Evolutionary conservation across 2,329 filamentous ascomycete genomes (phyloP).

Genomic region (Calonectria multiphialidica): DNA sequence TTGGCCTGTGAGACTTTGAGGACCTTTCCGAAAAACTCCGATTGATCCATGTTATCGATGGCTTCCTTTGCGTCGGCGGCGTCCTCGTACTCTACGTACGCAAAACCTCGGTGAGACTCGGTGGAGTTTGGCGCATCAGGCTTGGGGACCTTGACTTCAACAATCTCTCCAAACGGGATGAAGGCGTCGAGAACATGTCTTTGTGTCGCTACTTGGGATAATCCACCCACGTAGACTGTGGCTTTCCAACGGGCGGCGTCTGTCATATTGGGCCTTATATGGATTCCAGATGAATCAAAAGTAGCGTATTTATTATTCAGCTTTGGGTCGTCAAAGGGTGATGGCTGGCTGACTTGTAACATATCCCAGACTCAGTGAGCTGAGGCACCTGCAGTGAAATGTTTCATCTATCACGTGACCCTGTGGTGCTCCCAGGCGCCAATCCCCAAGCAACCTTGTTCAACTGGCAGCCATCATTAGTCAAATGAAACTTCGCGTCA

Average conservation of each 20-base stretch:
- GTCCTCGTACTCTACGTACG: conserved; percentile 94
- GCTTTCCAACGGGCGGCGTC: conserved; percentile 88
- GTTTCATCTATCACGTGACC: conserved; percentile 1
- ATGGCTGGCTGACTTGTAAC: background rate
- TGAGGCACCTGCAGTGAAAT: background rate
- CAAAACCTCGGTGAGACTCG: conserved; percentile 90
- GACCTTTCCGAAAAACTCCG: conserved; percentile 91
- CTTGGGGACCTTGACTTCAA: conserved; percentile 90
- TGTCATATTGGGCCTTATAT: conserved; percentile 69
- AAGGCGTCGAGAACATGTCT: conserved; percentile 89
- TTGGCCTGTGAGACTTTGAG: conserved; percentile 95
- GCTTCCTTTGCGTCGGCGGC: conserved; percentile 90
- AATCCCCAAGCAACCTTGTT: background rate
- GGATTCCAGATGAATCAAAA: background rate
- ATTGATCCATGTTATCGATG: conserved; percentile 99
- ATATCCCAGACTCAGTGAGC: background rate
- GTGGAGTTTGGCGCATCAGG: conserved; percentile 83
- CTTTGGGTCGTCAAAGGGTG: background rate
- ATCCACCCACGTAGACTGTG: conserved; percentile 92
- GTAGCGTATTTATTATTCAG: conserved; percentile 1
- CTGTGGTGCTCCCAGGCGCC: background rate
- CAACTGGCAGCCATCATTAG: background rate
- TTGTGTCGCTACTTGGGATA: conserved; percentile 82
- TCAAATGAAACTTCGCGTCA: too few species aligned
- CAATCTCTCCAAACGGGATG: conserved; percentile 95